Conservation (phyloP, 1,284 basidiomycete genomes). For the Rhodotorula sp. region DNA sequence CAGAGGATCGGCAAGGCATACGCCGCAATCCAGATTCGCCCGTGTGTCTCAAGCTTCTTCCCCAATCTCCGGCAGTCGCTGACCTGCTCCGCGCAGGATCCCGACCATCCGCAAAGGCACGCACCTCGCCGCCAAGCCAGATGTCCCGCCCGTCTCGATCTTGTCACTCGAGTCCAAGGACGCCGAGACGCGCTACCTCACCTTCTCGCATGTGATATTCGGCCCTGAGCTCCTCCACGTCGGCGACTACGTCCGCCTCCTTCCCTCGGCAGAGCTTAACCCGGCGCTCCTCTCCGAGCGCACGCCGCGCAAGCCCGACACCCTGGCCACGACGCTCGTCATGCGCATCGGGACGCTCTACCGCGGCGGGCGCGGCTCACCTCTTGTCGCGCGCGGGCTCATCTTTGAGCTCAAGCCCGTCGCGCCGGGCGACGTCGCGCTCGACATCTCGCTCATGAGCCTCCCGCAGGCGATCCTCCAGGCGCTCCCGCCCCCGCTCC, state of each 20-base stretch:
- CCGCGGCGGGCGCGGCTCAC: constrained; percentile 13
- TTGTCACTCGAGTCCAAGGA: not conserved
- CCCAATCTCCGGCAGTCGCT: not conserved
- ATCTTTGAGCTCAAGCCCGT: constrained; percentile 32
- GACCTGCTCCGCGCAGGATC: not conserved
- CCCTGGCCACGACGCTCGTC: constrained; percentile 26
- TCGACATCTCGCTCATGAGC: not conserved
- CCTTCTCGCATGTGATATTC: constrained; percentile 21
- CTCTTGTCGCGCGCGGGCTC: constrained; percentile 27
- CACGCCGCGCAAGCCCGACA: not conserved
- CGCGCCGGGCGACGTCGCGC: not conserved
- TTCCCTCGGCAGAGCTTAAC: constrained; percentile 19
- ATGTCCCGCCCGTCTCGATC: not conserved
- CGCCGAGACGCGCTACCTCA: constrained; percentile 24
- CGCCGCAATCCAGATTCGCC: constrained; percentile 28
- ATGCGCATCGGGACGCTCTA: constrained; percentile 22
- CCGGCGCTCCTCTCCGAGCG: not conserved
- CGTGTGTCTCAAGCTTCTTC: constrained; percentile 13
- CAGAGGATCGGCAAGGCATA: constrained; percentile 26
- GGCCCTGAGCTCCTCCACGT: constrained; percentile 36
- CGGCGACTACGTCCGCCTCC: constrained; percentile 35
- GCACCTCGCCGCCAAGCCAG: constrained; percentile 18
- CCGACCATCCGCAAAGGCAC: constrained; percentile 14
- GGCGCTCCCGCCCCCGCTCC: constrained; percentile 23
- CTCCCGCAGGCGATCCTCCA: not conserved